These are phyloP conservation scores for Pseudopyricularia javanii DNA, from an alignment of 2,329 filamentous ascomycete genomes.

Conservation along the genomic window DNA sequence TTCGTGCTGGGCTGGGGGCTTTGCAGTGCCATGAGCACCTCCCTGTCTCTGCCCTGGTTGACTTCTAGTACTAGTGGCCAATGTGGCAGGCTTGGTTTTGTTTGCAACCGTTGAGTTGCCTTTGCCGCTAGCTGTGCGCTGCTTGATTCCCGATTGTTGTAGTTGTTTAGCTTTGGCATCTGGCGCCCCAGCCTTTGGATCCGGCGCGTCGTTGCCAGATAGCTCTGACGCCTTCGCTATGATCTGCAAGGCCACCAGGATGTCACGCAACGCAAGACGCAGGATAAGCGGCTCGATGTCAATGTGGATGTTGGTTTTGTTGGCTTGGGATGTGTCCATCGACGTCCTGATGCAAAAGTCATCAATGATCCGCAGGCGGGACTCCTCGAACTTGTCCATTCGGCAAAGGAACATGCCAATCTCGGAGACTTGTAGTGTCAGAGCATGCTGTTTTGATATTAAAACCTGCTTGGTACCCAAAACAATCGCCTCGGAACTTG, in stretches of 20 bases:
- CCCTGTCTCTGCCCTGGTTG: background rate
- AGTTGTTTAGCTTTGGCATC: constrained; percentile 46
- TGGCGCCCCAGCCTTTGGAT: constrained; percentile 22
- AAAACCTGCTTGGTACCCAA: constrained; percentile 88
- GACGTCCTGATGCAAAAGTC: constrained; percentile 89
- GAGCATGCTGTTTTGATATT: constrained; percentile 83
- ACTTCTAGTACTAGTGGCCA: constrained; percentile 7
- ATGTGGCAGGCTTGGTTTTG: constrained; percentile 24
- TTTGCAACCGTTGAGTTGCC: constrained; percentile 35
- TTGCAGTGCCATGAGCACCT: constrained; percentile 17
- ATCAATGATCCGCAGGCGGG: constrained; percentile 81
- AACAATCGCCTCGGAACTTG: constrained; percentile 90
- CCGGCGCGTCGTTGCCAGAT: constrained; percentile 45
- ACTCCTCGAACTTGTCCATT: constrained; percentile 95
- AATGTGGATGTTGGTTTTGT: constrained; percentile 67
- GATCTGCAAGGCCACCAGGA: constrained; percentile 86
- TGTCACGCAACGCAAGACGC: constrained; percentile 83
- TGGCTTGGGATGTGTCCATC: constrained; percentile 56
- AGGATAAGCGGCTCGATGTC: constrained; percentile 87
- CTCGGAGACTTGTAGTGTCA: constrained; percentile 86
- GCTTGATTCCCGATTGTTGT: constrained; percentile 33
- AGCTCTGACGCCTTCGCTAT: constrained; percentile 82
- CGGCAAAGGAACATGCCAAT: constrained; percentile 97
- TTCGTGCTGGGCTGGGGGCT: constrained; percentile 37
- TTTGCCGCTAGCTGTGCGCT: constrained; percentile 43